Evolutionary conservation across 805 yeast species (phyloP).

Genomic region (Saccharomyces cerevisiae): DNA sequence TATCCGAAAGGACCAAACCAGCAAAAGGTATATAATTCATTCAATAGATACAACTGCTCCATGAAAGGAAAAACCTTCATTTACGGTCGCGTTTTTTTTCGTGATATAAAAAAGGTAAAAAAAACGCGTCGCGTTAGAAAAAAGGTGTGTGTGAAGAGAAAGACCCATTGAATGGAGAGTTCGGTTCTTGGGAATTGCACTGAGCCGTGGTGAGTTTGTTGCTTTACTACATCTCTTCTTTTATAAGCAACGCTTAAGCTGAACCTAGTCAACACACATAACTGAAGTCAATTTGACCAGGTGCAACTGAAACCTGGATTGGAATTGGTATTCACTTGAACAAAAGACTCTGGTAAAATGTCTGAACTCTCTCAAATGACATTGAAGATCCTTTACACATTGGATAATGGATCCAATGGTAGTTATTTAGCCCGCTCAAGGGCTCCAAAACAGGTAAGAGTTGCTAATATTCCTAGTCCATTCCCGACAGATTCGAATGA

Average conservation of each 20-base stretch:
- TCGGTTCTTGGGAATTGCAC: not conserved
- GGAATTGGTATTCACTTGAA: not conserved
- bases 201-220: not conserved
- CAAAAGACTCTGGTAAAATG: constrained; percentile 8
- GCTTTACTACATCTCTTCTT: not conserved
- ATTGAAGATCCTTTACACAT: constrained; percentile 28
- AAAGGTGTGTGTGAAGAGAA: not conserved
- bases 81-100: not conserved
- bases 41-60: not conserved
- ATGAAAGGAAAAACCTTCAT: not conserved
- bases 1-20: not conserved
- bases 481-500: constrained; percentile 8
- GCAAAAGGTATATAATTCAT: not conserved
- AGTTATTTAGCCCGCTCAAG: constrained; percentile 29
- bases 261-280: not conserved
- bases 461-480: constrained; percentile 22
- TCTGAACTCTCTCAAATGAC: constrained; percentile 21
- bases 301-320: not conserved
- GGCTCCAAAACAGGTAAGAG: constrained; percentile 20
- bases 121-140: not conserved
- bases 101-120: not conserved
- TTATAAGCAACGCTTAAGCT: not conserved
- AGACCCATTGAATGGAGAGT: not conserved
- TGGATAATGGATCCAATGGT: constrained; percentile 24
- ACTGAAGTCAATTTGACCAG: not conserved